These are phyloP conservation scores for Eragrostis tef DNA, from an alignment of 202 grass and related monocot genomes.

Conservation along the genomic window DNA sequence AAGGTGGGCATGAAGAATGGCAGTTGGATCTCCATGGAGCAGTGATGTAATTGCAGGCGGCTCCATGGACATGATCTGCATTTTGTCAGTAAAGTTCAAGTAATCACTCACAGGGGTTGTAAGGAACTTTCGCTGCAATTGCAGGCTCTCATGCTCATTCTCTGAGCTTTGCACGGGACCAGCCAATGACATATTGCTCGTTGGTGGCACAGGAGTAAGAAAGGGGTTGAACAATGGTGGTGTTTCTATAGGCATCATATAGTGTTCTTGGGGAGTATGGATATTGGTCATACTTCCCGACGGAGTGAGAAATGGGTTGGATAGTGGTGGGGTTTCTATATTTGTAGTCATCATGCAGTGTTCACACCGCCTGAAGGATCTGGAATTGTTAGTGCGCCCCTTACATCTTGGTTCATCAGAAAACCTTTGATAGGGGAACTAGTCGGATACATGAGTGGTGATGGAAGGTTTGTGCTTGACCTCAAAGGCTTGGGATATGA, in stretches of 20 bases:
- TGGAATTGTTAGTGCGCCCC: background rate
- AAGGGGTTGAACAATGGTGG: background rate
- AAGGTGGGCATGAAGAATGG: slow-evolving; percentile 42
- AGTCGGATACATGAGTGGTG: slow-evolving; percentile 17
- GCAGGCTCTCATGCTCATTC: background rate
- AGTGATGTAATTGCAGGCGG: background rate
- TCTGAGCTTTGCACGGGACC: background rate
- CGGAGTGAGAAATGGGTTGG: background rate
- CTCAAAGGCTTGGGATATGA: background rate
- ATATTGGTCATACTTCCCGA: background rate
- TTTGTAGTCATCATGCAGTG: background rate
- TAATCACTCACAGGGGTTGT: background rate
- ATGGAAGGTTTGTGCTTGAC: background rate
- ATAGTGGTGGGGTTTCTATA: background rate
- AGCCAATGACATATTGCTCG: background rate
- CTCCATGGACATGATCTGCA: background rate
- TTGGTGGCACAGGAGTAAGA: background rate
- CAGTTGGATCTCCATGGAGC: too few relatives aligned
- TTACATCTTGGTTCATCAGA: background rate
- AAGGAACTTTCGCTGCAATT: background rate
- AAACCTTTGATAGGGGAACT: slow-evolving; percentile 22
- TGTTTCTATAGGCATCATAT: background rate
- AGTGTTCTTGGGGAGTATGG: background rate
- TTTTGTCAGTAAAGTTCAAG: background rate
- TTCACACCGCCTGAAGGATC: background rate